Percentiles rank a stretch among this genome's conserved stretches.
These are phyloP conservation scores for Aspergillus novofumigatus DNA, from an alignment of 2,329 filamentous ascomycete species.

Conservation along the genomic window DNA sequence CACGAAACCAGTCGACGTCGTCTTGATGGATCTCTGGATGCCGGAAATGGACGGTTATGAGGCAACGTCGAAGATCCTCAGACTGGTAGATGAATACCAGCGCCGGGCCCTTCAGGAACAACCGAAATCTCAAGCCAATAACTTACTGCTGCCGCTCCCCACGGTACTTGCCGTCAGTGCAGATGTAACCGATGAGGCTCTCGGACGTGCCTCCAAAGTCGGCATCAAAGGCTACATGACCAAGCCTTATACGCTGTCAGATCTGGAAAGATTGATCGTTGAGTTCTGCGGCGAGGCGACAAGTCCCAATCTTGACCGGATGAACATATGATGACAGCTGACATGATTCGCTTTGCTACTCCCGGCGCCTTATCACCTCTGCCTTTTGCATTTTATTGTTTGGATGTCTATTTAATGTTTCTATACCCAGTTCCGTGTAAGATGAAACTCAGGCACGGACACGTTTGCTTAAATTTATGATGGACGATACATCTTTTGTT, in stretches of 20 bases:
- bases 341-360: neutral
- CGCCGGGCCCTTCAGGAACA: slow-evolving; percentile 16
- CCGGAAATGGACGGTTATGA: slow-evolving; percentile 69
- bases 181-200: slow-evolving; percentile 61
- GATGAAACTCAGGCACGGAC: neutral
- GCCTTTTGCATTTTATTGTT: neutral
- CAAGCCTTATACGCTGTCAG: slow-evolving; percentile 62
- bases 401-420: slow-evolving; percentile 1
- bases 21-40: slow-evolving; percentile 77
- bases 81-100: slow-evolving; percentile 44
- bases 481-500: neutral
- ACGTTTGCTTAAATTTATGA: neutral
- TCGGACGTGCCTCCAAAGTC: slow-evolving; percentile 56
- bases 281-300: slow-evolving; percentile 38
- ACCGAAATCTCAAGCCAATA: neutral
- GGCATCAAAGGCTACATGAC: slow-evolving; percentile 67
- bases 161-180: slow-evolving; percentile 62
- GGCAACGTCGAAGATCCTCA: slow-evolving; percentile 60
- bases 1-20: slow-evolving; percentile 52
- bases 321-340: slow-evolving; percentile 12
- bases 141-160: slow-evolving; percentile 32
- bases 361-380: neutral
- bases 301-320: slow-evolving; percentile 11
- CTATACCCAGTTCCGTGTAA: neutral
- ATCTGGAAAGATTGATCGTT: slow-evolving; percentile 58